A percentile compares a stretch with the other conserved stretches of the same genome.
These are phyloP conservation scores for Crithidia mellificae DNA, from an alignment of 208 protist species.

Conservation along the genomic window DNA sequence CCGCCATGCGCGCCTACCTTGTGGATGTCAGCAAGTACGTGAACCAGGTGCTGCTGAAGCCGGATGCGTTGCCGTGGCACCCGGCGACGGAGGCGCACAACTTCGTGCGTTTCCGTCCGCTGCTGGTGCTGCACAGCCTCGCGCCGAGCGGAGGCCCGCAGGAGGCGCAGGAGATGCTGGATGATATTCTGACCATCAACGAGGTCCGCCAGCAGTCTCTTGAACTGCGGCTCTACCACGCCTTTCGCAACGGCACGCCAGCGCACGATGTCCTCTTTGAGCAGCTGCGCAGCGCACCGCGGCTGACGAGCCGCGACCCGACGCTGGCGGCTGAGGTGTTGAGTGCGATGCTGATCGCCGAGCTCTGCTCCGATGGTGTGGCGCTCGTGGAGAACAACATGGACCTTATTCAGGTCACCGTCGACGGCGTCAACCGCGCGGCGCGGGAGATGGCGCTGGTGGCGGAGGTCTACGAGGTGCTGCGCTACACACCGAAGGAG, in stretches of 20 bases:
- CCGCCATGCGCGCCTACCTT: conserved; percentile 55
- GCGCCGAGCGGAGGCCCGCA: conserved; percentile 20
- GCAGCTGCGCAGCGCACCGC: conserved; percentile 42
- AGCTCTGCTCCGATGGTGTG: conserved; percentile 40
- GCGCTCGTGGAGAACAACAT: conserved; percentile 61
- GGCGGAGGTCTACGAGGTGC: conserved; percentile 57
- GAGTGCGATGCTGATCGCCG: conserved; percentile 68
- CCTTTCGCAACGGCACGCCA: conserved; percentile 41
- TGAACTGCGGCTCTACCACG: conserved; percentile 63
- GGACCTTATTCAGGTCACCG: conserved; percentile 57
- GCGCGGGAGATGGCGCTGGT: conserved; percentile 54
- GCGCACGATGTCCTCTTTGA: conserved; percentile 56
- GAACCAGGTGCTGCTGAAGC: conserved; percentile 20
- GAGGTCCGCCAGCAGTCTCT: conserved; percentile 51
- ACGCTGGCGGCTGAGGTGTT: conserved; percentile 65
- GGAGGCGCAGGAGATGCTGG: conserved; percentile 25
- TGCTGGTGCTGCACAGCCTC: conserved; percentile 39
- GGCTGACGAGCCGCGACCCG: conserved; percentile 38
- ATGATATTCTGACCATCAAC: conserved; percentile 30
- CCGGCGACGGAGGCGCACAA: conserved; percentile 17
- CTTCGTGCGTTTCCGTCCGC: conserved; percentile 63
- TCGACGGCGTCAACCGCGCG: conserved; percentile 51
- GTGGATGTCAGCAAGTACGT: conserved; percentile 51
- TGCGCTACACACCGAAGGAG: conserved; percentile 23
- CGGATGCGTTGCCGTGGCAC: conserved; percentile 18